These are phyloP conservation scores for Penicillium coffeae DNA, from an alignment of 495 filamentous ascomycete species.

Conservation along the genomic window DNA sequence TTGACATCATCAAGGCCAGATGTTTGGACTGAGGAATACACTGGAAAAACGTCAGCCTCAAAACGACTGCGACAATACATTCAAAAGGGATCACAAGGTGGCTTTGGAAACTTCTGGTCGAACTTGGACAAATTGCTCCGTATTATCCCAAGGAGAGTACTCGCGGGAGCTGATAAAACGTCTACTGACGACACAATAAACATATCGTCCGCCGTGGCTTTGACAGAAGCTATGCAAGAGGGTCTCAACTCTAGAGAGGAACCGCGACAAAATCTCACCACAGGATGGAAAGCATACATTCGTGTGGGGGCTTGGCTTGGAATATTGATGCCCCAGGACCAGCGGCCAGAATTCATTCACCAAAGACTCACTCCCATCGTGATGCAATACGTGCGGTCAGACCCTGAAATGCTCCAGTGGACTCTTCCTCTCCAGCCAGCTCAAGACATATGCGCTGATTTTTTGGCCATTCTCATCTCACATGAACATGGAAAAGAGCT, in stretches of 20 bases:
- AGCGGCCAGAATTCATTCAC: conserved; percentile 45
- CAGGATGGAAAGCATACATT: conserved; percentile 74
- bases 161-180: conserved; percentile 48
- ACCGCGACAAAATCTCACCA: conserved; percentile 55
- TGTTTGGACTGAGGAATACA: conserved; percentile 70
- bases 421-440: conserved; percentile 38
- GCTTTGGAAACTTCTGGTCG: conserved; percentile 66
- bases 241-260: conserved; percentile 74
- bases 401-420: conserved; percentile 47
- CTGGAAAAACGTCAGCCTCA: conserved; percentile 60
- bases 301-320: conserved; percentile 50
- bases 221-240: conserved; percentile 61
- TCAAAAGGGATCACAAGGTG: conserved; percentile 77
- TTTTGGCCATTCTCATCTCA: conserved; percentile 26
- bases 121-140: conserved; percentile 57
- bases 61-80: conserved; percentile 67
- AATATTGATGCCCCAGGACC: conserved; percentile 38
- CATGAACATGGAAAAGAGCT: conserved; percentile 30
- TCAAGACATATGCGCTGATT: conserved; percentile 36
- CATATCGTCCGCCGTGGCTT: conserved; percentile 24
- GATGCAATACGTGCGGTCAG: conserved; percentile 52
- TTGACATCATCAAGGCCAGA: conserved; percentile 61
- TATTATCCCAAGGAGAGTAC: conserved; percentile 51
- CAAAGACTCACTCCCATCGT: conserved; percentile 54
- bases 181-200: conserved; percentile 24